Evolutionary conservation across 306 rosid genomes (phyloP).

Genomic region (Cucurbita pepo): DNA sequence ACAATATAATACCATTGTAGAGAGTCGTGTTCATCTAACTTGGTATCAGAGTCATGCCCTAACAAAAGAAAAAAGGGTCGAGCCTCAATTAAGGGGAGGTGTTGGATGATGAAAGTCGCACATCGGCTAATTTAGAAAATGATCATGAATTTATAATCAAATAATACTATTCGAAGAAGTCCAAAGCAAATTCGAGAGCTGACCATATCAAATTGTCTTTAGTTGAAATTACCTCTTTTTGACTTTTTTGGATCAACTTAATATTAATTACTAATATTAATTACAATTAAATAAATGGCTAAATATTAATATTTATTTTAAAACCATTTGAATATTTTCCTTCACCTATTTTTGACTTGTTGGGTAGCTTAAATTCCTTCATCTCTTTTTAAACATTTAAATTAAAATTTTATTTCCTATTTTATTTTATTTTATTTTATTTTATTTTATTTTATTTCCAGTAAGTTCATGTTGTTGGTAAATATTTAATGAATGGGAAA

Average conservation of each 20-base stretch:
- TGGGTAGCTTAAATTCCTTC: not conserved
- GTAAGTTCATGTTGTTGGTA: not conserved
- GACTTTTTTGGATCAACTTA: not conserved
- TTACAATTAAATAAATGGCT: not conserved
- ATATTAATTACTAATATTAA: not conserved
- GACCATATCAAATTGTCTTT: no score
- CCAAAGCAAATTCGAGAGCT: no score
- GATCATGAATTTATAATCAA: no score
- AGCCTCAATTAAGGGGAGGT: no score
- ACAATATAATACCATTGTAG: no score
- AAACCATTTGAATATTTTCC: not conserved
- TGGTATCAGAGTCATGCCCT: no score
- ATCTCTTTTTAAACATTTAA: not conserved
- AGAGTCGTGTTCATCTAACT: no score
- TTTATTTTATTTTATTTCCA: not conserved
- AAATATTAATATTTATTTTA: not conserved
- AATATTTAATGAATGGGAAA: not conserved
- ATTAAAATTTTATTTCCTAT: not conserved
- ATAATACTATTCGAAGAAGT: no score
- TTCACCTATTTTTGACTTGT: not conserved
- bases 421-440: not conserved
- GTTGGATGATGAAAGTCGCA: no score
- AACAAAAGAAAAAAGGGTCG: no score
- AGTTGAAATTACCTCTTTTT: not conserved
- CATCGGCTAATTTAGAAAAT: no score